phyloP scores from a whole-genome alignment of 176 grass and related monocot species.

The Saccharum spontaneum region DNA sequence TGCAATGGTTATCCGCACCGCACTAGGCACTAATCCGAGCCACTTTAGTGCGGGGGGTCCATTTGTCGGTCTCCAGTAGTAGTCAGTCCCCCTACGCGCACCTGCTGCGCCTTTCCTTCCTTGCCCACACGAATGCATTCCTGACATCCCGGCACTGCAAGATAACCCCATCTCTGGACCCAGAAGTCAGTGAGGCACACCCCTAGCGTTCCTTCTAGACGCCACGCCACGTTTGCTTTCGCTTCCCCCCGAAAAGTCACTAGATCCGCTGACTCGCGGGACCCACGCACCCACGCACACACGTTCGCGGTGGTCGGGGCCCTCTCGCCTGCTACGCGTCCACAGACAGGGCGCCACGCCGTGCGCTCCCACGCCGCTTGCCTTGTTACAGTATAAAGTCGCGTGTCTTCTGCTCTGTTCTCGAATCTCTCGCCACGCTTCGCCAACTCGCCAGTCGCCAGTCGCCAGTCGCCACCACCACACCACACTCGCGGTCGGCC shows the following conservation, averaged over 20 bases:
- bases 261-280: neutral
- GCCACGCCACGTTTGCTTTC: neutral
- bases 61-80: neutral
- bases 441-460: neutral
- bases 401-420: neutral
- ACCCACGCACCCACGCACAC: neutral
- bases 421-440: neutral
- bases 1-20: neutral
- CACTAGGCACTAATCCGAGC: too few species aligned
- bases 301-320: too few species aligned
- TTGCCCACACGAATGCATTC: neutral
- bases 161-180: neutral
- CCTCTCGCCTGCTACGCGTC: conserved; percentile 4
- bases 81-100: too few species aligned
- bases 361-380: neutral
- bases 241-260: neutral
- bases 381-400: neutral
- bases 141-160: neutral
- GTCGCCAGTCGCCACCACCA: neutral
- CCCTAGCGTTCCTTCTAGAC: neutral
- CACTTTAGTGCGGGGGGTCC: neutral
- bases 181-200: neutral
- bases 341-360: neutral
- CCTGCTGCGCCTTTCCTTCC: too few species aligned
- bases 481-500: neutral